Percentiles rank a stretch among this genome's conserved stretches.
phyloP scores from a whole-genome alignment of 2,329 filamentous ascomycete genomes.

The Fonsecaea monophora region DNA sequence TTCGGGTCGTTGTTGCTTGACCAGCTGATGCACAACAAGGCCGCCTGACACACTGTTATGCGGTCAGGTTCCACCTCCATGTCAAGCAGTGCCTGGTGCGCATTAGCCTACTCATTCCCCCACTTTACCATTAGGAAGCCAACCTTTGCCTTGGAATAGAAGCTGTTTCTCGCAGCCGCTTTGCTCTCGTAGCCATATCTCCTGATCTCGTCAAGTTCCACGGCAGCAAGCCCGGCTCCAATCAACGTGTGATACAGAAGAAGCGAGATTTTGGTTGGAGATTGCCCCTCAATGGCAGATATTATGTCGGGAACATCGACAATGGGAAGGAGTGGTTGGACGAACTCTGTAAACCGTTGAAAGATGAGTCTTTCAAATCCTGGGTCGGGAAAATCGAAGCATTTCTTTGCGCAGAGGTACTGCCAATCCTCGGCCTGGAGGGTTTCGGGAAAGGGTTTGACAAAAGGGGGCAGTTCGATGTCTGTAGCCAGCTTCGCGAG shows the following conservation, averaged over 20 bases:
- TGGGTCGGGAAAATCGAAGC: slow-evolving; percentile 2
- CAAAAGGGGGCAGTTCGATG: slow-evolving; percentile 1
- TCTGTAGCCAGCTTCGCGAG: slow-evolving; percentile 3
- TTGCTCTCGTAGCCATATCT: slow-evolving; percentile 10
- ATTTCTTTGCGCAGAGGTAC: slow-evolving; percentile 6
- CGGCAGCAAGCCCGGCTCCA: slow-evolving; percentile 2
- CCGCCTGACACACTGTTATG: slow-evolving; percentile 1
- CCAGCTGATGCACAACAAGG: slow-evolving; percentile 10
- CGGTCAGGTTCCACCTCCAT: slow-evolving; percentile 6
- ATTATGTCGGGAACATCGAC: slow-evolving; percentile 1
- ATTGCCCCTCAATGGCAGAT: not conserved
- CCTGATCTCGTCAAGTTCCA: slow-evolving; percentile 4
- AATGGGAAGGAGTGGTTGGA: slow-evolving; percentile 1
- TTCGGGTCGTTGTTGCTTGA: slow-evolving; percentile 16
- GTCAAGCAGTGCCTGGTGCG: slow-evolving; percentile 1
- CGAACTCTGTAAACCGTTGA: slow-evolving; percentile 6
- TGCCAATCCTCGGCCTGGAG: slow-evolving; percentile 10
- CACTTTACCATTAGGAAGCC: not conserved
- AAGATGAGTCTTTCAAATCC: slow-evolving; percentile 2
- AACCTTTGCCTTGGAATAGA: slow-evolving; percentile 12
- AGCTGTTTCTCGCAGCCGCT: slow-evolving; percentile 6
- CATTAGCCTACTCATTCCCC: not conserved
- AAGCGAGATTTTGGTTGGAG: slow-evolving; percentile 1
- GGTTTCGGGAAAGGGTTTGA: slow-evolving; percentile 6
- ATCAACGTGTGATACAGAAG: slow-evolving; percentile 3